Evolutionary conservation across 176 grass and related monocot species (phyloP).

Genomic region (Calamus simplicifolius): DNA sequence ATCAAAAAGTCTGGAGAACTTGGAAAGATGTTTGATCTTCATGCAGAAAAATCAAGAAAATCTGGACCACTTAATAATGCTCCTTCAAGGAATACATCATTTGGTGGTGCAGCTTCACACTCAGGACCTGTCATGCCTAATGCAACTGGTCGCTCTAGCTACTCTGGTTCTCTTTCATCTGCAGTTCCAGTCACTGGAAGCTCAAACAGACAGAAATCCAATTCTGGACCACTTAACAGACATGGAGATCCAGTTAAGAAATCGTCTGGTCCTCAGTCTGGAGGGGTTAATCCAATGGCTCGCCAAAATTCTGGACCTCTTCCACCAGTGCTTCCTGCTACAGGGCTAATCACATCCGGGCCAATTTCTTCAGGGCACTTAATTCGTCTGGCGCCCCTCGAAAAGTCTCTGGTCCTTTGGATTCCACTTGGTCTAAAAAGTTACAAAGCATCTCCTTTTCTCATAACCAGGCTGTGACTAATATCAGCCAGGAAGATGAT

Average conservation of each 20-base stretch:
- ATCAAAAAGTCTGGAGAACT: constrained; percentile 14
- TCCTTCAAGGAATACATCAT: constrained; percentile 7
- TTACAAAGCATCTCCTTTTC: not conserved
- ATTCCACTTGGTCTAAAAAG: not conserved
- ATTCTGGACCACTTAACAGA: constrained; percentile 8
- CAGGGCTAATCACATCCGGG: constrained; percentile 14
- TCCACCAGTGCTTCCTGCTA: constrained; percentile 5
- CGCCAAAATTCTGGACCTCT: constrained; percentile 14
- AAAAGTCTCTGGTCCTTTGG: constrained; percentile 9
- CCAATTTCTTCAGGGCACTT: constrained; percentile 12
- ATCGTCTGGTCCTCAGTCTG: constrained; percentile 15
- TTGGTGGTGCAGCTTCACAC: constrained; percentile 2
- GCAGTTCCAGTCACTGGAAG: not conserved
- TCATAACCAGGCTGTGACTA: constrained; percentile 14
- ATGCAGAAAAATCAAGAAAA: constrained; percentile 6
- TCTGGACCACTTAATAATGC: constrained; percentile 5
- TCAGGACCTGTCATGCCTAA: constrained; percentile 13
- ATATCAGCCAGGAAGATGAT: constrained; percentile 7
- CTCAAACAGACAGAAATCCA: constrained; percentile 6
- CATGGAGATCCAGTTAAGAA: constrained; percentile 15
- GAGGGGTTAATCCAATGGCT: constrained; percentile 2
- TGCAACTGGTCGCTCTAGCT: constrained; percentile 8
- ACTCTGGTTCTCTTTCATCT: constrained; percentile 12
- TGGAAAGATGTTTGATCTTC: constrained; percentile 19
- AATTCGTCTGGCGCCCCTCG: constrained; percentile 3